A percentile compares a stretch with the other conserved stretches of the same genome.
These are phyloP conservation scores for Cutaneotrichosporon cyanovorans DNA, from an alignment of 1,284 basidiomycete genomes.

Conservation along the genomic window DNA sequence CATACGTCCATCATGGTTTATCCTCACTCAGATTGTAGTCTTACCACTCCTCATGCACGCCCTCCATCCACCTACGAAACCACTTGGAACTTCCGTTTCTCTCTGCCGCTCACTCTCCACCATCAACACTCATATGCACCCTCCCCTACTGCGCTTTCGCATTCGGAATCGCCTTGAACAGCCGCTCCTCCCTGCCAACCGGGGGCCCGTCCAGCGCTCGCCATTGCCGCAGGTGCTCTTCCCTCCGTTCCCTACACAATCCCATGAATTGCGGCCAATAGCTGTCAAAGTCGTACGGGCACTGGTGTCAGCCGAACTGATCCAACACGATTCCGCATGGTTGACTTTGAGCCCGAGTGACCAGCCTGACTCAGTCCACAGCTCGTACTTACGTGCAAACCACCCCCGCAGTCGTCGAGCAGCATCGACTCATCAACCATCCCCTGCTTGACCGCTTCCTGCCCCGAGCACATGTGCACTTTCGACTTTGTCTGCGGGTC, in stretches of 20 bases:
- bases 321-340: too few relatives aligned
- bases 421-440: constrained; percentile 19
- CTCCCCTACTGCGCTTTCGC: not conserved
- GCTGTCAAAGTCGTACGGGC: constrained; percentile 29
- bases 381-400: constrained; percentile 21
- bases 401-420: constrained; percentile 31
- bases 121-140: too few relatives aligned
- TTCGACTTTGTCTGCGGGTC: constrained; percentile 33
- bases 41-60: too few relatives aligned
- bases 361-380: too few relatives aligned
- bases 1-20: too few relatives aligned
- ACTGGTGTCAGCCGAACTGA: constrained; percentile 18
- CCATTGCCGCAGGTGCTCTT: constrained; percentile 24
- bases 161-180: constrained; percentile 20
- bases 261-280: constrained; percentile 32
- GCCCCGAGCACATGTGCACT: constrained; percentile 22
- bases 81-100: too few relatives aligned
- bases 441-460: constrained; percentile 20
- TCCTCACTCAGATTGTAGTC: too few relatives aligned
- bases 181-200: constrained; percentile 29
- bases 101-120: too few relatives aligned
- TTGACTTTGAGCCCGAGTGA: too few relatives aligned
- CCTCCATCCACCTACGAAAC: too few relatives aligned
- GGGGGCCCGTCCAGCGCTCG: constrained; percentile 18
- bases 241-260: constrained; percentile 22